Evolutionary conservation across 305 asterid genomes (phyloP).

Genomic region (Petunia hybrid): DNA sequence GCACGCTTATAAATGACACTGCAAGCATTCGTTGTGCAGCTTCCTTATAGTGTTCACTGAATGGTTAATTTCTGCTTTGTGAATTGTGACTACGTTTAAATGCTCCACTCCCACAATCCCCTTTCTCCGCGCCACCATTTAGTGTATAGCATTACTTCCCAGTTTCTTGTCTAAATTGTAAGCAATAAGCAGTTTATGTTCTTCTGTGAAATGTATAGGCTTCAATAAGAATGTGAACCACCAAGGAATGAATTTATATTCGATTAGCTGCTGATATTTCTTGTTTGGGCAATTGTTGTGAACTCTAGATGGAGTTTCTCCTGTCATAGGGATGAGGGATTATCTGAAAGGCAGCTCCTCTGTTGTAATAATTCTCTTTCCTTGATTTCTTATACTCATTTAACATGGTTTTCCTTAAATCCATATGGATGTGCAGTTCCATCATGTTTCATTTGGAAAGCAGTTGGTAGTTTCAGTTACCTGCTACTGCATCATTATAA

Average conservation of each 20-base stretch:
- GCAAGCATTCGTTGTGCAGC: slow-evolving; percentile 48
- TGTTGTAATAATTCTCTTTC: no score
- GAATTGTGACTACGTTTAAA: slow-evolving; percentile 16
- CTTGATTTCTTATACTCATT: background rate
- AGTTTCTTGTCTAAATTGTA: background rate
- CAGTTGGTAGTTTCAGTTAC: background rate
- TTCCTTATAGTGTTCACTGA: background rate
- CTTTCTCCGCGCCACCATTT: background rate
- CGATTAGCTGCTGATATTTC: background rate
- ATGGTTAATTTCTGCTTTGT: background rate
- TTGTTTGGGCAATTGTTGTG: slow-evolving; percentile 19
- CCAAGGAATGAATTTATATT: background rate
- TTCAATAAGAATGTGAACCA: slow-evolving; percentile 22
- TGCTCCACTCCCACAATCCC: slow-evolving; percentile 9
- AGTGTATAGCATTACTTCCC: background rate
- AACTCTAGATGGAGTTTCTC: background rate
- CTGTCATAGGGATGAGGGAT: background rate
- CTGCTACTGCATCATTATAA: no score
- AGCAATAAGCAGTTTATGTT: slow-evolving; percentile 16
- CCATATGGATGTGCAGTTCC: slow-evolving; percentile 16
- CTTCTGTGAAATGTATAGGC: slow-evolving; percentile 13
- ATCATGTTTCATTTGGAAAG: background rate
- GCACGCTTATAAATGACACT: slow-evolving; percentile 45
- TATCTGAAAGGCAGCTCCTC: no score
- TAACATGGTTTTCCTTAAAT: background rate